phyloP scores from a whole-genome alignment of 2,329 filamentous ascomycete species.

The Aurifilum marmelostoma region DNA sequence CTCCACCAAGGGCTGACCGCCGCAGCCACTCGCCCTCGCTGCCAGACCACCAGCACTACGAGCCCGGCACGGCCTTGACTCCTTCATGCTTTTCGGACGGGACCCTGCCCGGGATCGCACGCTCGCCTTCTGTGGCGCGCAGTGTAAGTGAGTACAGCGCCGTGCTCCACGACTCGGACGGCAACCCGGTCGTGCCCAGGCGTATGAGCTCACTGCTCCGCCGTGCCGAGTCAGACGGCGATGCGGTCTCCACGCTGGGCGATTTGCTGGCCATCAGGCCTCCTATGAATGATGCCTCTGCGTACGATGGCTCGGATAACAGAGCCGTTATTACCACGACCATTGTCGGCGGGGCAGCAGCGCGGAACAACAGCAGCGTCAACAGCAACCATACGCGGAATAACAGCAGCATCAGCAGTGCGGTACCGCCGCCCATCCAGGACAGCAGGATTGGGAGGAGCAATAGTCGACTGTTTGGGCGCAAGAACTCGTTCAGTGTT shows the following conservation, averaged over 20 bases:
- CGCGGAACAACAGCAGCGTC: neutral
- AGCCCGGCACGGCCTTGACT: constrained; percentile 2
- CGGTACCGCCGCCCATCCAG: constrained; percentile 1
- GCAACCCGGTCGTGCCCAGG: constrained; percentile 19
- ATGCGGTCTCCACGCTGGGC: constrained; percentile 25
- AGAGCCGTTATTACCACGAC: constrained; percentile 21
- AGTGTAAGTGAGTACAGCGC: constrained; percentile 25
- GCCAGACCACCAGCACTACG: neutral
- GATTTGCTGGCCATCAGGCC: constrained; percentile 20
- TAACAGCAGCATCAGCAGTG: neutral
- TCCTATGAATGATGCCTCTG: neutral
- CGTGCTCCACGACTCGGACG: constrained; percentile 20
- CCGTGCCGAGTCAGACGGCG: constrained; percentile 22
- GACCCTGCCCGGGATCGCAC: constrained; percentile 6
- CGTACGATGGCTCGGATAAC: neutral
- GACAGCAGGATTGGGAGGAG: constrained; percentile 9
- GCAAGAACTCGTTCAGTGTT: constrained; percentile 25
- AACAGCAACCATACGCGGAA: neutral
- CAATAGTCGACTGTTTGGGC: constrained; percentile 20
- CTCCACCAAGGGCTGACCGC: constrained; percentile 35
- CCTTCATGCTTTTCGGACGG: neutral
- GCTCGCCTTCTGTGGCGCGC: constrained; percentile 17
- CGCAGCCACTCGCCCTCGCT: constrained; percentile 22
- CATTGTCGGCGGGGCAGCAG: constrained; percentile 7
- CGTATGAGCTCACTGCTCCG: constrained; percentile 24